Evolutionary conservation across 108 stramenopile genomes (phyloP).

Genomic region (Pseudonitzschia pungens): DNA sequence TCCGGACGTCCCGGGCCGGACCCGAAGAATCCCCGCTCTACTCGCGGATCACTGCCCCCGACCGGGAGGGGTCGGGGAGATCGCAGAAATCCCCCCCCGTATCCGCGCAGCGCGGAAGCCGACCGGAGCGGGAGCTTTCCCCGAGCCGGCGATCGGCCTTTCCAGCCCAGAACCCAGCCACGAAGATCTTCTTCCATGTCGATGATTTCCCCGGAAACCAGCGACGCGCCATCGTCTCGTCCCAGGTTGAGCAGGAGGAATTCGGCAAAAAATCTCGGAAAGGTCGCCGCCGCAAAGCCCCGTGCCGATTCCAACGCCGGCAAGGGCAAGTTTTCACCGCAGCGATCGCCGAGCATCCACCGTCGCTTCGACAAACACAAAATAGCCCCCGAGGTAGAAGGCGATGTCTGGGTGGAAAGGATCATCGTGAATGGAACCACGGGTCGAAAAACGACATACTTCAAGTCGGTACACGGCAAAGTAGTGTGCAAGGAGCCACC

Average conservation of each 20-base stretch:
- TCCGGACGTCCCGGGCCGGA: not conserved
- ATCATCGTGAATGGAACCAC: not conserved
- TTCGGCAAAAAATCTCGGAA: not conserved
- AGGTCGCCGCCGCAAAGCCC: not conserved
- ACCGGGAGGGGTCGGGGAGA: not conserved
- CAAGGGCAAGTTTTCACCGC: not conserved
- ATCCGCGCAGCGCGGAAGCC: not conserved
- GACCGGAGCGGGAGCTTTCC: not conserved
- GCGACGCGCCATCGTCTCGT: not conserved
- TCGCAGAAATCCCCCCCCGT: not conserved
- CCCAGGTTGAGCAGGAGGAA: not conserved
- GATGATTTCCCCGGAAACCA: not conserved
- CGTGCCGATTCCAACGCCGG: not conserved
- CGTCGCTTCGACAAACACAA: slow-evolving; percentile 7
- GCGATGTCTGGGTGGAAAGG: slow-evolving; percentile 8
- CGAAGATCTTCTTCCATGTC: slow-evolving; percentile 1
- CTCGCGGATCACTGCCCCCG: not conserved
- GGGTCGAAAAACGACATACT: not conserved
- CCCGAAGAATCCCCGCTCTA: too few species aligned
- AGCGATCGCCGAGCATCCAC: not conserved
- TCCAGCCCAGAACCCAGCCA: not conserved
- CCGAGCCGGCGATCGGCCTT: not conserved
- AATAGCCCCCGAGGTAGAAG: not conserved
- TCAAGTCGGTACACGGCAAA: slow-evolving; percentile 11
- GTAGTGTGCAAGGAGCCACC: slow-evolving; percentile 3